Conservation (phyloP, 176 grass and related monocot genomes). For the Oryza meyeriana region DNA sequence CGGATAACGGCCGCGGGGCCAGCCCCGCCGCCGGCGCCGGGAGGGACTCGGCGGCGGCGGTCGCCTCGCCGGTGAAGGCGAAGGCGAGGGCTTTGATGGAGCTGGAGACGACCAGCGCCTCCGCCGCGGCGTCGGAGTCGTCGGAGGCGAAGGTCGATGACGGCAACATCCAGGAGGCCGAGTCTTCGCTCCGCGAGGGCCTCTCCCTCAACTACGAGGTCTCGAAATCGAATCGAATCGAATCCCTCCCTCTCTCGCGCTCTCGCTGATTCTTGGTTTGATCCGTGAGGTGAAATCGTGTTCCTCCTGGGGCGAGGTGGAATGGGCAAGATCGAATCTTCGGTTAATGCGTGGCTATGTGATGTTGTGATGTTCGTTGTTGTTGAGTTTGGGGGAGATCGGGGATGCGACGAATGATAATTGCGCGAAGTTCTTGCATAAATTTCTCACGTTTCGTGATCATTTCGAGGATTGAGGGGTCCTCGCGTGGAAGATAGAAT, state of each 20-base stretch:
- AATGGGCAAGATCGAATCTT: conserved; percentile 1
- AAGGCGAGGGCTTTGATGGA: conserved; percentile 33
- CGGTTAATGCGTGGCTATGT: background rate
- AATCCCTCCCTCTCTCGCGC: background rate
- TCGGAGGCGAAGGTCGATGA: conserved; percentile 76
- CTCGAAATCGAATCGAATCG: background rate
- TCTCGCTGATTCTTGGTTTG: background rate
- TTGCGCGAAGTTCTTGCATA: background rate
- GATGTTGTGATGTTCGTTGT: background rate
- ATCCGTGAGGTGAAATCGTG: background rate
- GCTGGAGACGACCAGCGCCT: conserved; percentile 35
- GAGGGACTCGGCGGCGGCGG: conserved; percentile 36
- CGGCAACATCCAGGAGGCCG: conserved; percentile 94
- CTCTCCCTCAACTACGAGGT: conserved; percentile 99
- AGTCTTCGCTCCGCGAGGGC: conserved; percentile 94
- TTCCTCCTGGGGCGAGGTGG: background rate
- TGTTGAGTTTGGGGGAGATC: conserved; percentile 12
- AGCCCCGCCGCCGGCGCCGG: background rate
- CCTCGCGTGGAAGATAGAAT: background rate
- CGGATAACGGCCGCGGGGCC: conserved; percentile 37
- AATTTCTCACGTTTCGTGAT: background rate
- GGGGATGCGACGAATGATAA: background rate
- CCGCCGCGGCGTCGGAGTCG: conserved; percentile 42
- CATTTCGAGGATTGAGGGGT: background rate
- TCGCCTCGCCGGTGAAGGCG: conserved; percentile 51